Evolutionary conservation across 2,329 filamentous ascomycete genomes (phyloP), one percentile per base, ranked within the genome.

Genomic region (Onygena corvina): DNA sequence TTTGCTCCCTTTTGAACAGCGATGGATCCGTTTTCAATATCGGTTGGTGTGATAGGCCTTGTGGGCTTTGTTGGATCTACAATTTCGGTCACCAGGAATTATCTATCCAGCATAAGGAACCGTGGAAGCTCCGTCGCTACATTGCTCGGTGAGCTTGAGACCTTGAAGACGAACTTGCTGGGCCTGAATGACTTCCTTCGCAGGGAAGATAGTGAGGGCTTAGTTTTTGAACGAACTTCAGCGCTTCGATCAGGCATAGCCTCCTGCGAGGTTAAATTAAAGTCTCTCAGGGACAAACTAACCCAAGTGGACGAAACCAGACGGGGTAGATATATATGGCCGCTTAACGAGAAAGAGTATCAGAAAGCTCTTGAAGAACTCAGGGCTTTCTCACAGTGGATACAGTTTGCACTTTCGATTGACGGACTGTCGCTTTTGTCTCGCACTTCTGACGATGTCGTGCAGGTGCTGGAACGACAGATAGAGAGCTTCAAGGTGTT

Each of bases 391-490:
- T 3, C 38, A 8, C 38, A 42, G 38, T 42, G 38, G 38, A 42
- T 42, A 23, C 38, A 42, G 38, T 42, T 42, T 42, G 38, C 38
- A 23, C 38, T 42, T 14, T 42, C 38, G 16, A 12, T 42, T 42
- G 38, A 42, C n/a, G 38, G 38, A 16, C 38, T 42, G 18, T 42
- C 38, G 18, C 38, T 42, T 20, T 12, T 42, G 25, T 42, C 38
- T 42, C 38, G 38, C 38, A 23, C 38, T 23, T 42, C 38, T 9
- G 20, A 23, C 12, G 38, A 23, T 11, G 38, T 42, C 5, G 16
- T 42, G 38, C 3, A 14, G 16, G 25, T 42, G 5, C 38, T 42
- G 9, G 38, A 42, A 42, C 7, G 18, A 12, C 38, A 42, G 38
- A 29, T 20, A 23, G 38, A 42, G 23, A 42, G 38, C 38, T 29